Evolutionary conservation across 495 filamentous ascomycete genomes (phyloP), one percentile per base, ranked within the genome.

Genomic region (Aspergillus sclerotiicarbonarius): DNA sequence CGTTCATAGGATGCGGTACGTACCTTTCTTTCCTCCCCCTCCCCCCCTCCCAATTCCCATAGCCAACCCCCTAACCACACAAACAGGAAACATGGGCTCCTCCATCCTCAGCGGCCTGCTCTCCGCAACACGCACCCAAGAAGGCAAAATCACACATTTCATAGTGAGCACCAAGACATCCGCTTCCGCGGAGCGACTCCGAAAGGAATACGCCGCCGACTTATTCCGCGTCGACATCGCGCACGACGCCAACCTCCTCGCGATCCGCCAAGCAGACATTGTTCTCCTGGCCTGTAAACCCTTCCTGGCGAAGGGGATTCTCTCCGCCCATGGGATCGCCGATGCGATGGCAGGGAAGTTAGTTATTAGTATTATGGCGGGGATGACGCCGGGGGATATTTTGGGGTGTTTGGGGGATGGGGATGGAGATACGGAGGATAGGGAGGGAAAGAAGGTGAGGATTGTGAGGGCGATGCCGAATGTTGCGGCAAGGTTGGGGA

Each of bases 301-400:
- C 7, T 75, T 70, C 49, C 67, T 74, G 62, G 71, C 66, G 0
- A 61, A 64, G 5, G 68, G 63, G 6, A 65, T 76, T 4, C 62
- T 76, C 4, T 41, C 62, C 15, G 59, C 64, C 6, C n/a, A 51
- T 4, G 68, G 70, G 0, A 60, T 74, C 0, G 12, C 41, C 5
- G 61, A 64, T 6, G 69, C 68, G 5, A 74, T 96, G 0, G 62
- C 74, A 9, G 88, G 88, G 2, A 97, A 96, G 62, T 75, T 96
- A 4, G 74, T 97, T 6, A 89, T 97, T 62, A 88, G 83, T 65
- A 90, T 96, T 54, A 81, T 90, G 43, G 92, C 90, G 1, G 92
- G 92, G n/a, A 85, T 93, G 6, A 81, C 85, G 0, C 82, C 84
- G 0, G 48, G 77, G 13, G 82, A 91, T 59, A 81, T 96, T 30